phyloP scores from a whole-genome alignment of 805 yeast species.

The Candida andamanensis region DNA sequence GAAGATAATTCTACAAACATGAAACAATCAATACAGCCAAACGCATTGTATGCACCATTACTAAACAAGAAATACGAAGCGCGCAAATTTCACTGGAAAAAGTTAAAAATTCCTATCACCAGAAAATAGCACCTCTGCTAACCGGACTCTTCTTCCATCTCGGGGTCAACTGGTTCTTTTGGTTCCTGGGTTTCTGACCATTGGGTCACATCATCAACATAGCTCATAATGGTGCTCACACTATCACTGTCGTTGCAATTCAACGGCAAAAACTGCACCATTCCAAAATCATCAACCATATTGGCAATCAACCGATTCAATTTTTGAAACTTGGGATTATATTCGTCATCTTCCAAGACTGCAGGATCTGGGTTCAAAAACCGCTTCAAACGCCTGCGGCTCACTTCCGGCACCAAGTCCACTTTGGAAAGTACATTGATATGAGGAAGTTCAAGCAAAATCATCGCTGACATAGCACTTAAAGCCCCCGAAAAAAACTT shows the following conservation, averaged over 20 bases:
- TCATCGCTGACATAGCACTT: slow-evolving; percentile 98
- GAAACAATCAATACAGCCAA: no score
- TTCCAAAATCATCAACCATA: slow-evolving; percentile 94
- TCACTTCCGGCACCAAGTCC: slow-evolving; percentile 76
- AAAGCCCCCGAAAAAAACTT: slow-evolving; percentile 94
- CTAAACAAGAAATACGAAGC: no score
- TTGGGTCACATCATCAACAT: slow-evolving; percentile 94
- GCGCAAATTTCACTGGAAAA: slow-evolving; percentile 36
- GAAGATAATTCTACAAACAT: no score
- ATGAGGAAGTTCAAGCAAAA: slow-evolving; percentile 89
- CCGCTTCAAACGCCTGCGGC: slow-evolving; percentile 71
- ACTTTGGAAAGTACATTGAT: slow-evolving; percentile 82
- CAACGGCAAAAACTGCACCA: slow-evolving; percentile 94
- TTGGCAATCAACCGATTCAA: slow-evolving; percentile 81
- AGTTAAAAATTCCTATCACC: slow-evolving; percentile 57
- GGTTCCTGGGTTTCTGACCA: slow-evolving; percentile 98
- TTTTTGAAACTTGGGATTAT: slow-evolving; percentile 56
- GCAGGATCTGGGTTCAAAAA: slow-evolving; percentile 91
- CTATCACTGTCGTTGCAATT: slow-evolving; percentile 66
- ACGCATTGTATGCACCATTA: no score
- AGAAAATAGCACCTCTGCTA: no score
- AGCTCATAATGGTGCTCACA: slow-evolving; percentile 77
- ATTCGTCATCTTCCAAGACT: slow-evolving; percentile 43
- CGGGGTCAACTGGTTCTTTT: slow-evolving; percentile 85
- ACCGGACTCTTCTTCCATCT: slow-evolving; percentile 47